Conservation (phyloP, 2,329 filamentous ascomycete species). For the Pleoardoris graminearum region DNA sequence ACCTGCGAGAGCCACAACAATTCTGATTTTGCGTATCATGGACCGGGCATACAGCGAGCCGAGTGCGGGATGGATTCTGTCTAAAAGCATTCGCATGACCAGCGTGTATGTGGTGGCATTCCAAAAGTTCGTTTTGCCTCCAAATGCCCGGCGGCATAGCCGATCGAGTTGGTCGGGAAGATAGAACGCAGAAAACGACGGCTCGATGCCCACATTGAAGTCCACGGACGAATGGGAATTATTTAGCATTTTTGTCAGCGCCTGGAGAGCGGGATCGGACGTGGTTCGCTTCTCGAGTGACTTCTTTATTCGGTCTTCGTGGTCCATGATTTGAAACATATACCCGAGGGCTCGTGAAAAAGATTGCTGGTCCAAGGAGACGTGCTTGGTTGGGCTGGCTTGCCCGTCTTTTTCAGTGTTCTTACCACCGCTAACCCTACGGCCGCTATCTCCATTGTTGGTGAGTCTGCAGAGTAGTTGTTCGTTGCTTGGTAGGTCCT, state of each 20-base stretch:
- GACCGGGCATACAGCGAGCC: slow-evolving; percentile 87
- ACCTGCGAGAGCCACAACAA: slow-evolving; percentile 79
- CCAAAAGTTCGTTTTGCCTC: slow-evolving; percentile 70
- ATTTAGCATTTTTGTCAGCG: slow-evolving; percentile 69
- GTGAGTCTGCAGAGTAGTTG: slow-evolving; percentile 69
- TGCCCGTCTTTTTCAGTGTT: not conserved
- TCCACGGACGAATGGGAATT: slow-evolving; percentile 67
- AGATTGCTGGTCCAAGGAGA: slow-evolving; percentile 62
- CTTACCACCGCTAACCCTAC: slow-evolving; percentile 20
- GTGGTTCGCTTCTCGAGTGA: slow-evolving; percentile 62
- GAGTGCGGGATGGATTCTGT: slow-evolving; percentile 78
- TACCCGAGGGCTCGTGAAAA: slow-evolving; percentile 77
- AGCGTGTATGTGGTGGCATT: slow-evolving; percentile 73
- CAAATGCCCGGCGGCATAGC: slow-evolving; percentile 69
- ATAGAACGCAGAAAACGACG: slow-evolving; percentile 78
- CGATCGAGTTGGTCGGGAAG: slow-evolving; percentile 75
- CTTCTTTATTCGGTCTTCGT: slow-evolving; percentile 36
- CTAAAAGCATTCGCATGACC: slow-evolving; percentile 75
- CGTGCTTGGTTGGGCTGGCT: not conserved
- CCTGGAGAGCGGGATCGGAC: slow-evolving; percentile 64
- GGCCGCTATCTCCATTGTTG: slow-evolving; percentile 66
- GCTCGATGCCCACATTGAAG: slow-evolving; percentile 80
- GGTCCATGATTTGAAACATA: slow-evolving; percentile 70
- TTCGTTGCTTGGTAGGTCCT: slow-evolving; percentile 61
- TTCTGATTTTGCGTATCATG: slow-evolving; percentile 80